Evolutionary conservation across 345 rosid species (phyloP), one percentile per base, ranked within the genome.

Genomic region (Camelina neglecta): DNA sequence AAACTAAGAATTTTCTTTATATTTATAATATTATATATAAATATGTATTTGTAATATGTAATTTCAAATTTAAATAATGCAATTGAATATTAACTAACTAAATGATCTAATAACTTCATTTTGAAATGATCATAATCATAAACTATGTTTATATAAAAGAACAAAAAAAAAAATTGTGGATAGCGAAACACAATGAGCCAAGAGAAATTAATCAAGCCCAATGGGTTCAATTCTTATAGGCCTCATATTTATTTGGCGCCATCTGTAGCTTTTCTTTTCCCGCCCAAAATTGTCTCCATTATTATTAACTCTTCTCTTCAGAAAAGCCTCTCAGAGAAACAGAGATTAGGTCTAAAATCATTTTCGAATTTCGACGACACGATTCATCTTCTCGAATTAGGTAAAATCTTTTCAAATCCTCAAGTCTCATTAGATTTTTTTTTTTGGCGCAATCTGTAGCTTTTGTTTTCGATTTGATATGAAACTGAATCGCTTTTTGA

Each of bases 341-440:
- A 35, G 59, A 72, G 21, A 26, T 16, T n/a, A 36, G 20, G 13
- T 2, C 3, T 9, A 13, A 12, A 58, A 51, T 57, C 58, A 74
- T 33, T 26, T 29, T 10, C 41, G 60, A n/a, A 47, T 42, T 35
- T 48, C 51, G n/a, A 15, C 66, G 51, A 74, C 2, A 38, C 73
- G 23, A 58, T 58, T 66, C 78, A 74, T 74, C 72, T 74, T 66
- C 78, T 58, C 35, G 53, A 38, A 36, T 20, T 11, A 42, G 71
- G 71, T 73, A 53, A 41, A 24, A 3, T 1, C 3, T 33, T n/a
- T 7, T 56, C 36, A 33, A 2, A 33, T 33, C 36, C 38, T 35
- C 38, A 6, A 35, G 0, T 35, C 38, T 35, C 2, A 7, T 21
- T 1, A 35, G 38, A 35, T 35, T 7, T 35, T 18, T 18, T 18